These are phyloP conservation scores for Hygrocybe punicea DNA, from an alignment of 768 basidiomycete genomes.

Conservation along the genomic window DNA sequence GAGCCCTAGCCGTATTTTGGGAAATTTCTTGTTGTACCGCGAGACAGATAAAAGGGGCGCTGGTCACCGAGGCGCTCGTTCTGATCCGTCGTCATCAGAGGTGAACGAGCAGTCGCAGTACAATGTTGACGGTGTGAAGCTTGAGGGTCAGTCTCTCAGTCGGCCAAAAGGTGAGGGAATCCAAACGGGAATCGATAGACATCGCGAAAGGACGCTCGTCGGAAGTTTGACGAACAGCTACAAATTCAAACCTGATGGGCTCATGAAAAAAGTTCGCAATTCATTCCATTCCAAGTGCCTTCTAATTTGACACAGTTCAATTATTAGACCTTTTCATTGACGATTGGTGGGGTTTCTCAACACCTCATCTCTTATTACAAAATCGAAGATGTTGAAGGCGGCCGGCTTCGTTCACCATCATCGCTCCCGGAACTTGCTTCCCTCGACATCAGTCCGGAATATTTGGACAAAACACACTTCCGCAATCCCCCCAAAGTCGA, in stretches of 20 bases:
- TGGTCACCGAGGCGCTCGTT: slow-evolving; percentile 53
- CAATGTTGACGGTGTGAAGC: slow-evolving; percentile 24
- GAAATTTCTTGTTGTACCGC: slow-evolving; percentile 93
- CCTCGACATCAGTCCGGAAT: slow-evolving; percentile 82
- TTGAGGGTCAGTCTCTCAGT: slow-evolving; percentile 52
- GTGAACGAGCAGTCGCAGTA: slow-evolving; percentile 35
- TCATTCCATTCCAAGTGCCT: background rate
- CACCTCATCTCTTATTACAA: slow-evolving; percentile 96
- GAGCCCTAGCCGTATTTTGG: slow-evolving; percentile 89
- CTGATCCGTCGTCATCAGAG: slow-evolving; percentile 37
- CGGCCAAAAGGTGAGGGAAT: slow-evolving; percentile 53
- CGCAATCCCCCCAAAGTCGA: slow-evolving; percentile 88
- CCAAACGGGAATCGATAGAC: slow-evolving; percentile 55
- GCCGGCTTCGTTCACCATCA: slow-evolving; percentile 83
- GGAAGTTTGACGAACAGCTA: slow-evolving; percentile 90
- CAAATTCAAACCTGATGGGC: slow-evolving; percentile 88
- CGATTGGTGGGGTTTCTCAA: slow-evolving; percentile 79
- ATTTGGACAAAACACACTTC: slow-evolving; percentile 88
- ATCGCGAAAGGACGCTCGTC: slow-evolving; percentile 76
- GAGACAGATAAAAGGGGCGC: slow-evolving; percentile 84
- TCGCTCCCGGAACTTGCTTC: slow-evolving; percentile 83
- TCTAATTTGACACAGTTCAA: slow-evolving; percentile 4
- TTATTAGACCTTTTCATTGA: slow-evolving; percentile 82
- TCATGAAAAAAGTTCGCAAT: slow-evolving; percentile 90
- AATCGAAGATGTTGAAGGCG: slow-evolving; percentile 84